These are phyloP conservation scores for Vachellia pachyceras DNA, from an alignment of 306 rosid species.

Conservation along the genomic window DNA sequence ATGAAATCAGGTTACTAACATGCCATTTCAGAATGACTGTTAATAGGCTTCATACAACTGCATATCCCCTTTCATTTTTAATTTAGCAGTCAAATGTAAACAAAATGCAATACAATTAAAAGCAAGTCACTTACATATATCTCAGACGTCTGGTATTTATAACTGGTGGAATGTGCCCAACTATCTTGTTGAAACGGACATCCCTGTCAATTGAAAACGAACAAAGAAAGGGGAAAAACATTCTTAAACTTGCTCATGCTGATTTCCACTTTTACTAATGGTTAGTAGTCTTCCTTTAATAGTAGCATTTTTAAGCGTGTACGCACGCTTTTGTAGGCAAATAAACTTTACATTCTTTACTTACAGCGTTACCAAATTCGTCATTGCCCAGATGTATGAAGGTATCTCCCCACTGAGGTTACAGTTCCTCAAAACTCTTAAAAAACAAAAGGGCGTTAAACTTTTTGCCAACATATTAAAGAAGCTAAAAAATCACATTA, in stretches of 20 bases:
- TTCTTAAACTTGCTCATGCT: conserved; percentile 16
- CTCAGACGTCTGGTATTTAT: conserved; percentile 45
- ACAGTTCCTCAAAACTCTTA: conserved; percentile 79
- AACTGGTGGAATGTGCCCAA: conserved; percentile 65
- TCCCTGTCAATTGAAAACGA: conserved; percentile 55
- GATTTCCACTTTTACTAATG: not conserved
- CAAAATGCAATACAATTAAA: conserved; percentile 11
- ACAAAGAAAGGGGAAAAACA: conserved; percentile 12
- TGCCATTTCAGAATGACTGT: conserved; percentile 3
- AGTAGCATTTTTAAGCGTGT: not conserved
- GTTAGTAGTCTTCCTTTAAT: not conserved
- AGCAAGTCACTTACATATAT: conserved; percentile 62
- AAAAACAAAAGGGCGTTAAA: conserved; percentile 33
- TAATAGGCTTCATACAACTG: not conserved
- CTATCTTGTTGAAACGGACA: conserved; percentile 71
- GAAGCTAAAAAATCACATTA: conserved; percentile 11
- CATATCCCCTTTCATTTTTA: not conserved
- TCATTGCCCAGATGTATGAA: conserved; percentile 58
- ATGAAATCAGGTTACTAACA: not conserved
- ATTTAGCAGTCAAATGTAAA: conserved; percentile 17
- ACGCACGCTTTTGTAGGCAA: not conserved
- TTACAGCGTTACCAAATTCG: conserved; percentile 52
- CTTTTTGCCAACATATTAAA: conserved; percentile 19
- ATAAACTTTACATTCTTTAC: conserved; percentile 39
- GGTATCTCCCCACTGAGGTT: conserved; percentile 73